Evolutionary conservation across 768 basidiomycete species (phyloP), one percentile per base, ranked within the genome.

Genomic region (Symmetrospora coprosmae): DNA sequence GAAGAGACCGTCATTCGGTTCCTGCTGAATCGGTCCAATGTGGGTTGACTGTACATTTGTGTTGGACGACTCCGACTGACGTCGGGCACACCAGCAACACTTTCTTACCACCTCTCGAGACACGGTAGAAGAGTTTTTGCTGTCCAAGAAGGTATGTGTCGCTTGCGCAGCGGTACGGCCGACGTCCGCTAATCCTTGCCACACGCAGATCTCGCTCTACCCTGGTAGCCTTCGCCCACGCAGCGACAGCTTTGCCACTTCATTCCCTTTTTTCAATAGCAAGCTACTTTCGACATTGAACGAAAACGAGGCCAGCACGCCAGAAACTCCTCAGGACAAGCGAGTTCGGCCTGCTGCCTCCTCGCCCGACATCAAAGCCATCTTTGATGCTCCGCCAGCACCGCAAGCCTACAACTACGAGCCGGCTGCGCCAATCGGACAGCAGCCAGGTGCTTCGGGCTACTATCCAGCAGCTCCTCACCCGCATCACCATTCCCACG

Each of bases 221-320:
- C 69, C 67, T 19, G 65, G 66, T 6, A 49, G 87, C 86, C 71
- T 88, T 84, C 48, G 65, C 1, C 69, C 69, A 73, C 79, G 88
- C 45, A 85, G 84, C 6, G 91, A 96, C 69, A 88, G 89, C 1
- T 91, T 92, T 69, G 84, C 89, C 33, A 89, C 92, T 70, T 87
- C 90, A 1, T 91, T 92, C 78, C 86, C 89, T 25, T 89, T 92
- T 72, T 92, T 94, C 72, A 88, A 94, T 71, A 88, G 87, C 75
- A 94, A 90, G 73, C 81, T 94, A 1, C 77, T 94, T 47, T 83
- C 89, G 16, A 83, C 85, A 67, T 80, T 82, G 49, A 79, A 81
- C 61, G 84, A 85, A 69, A 43, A 59, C 68, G 66, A 34, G 14
- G 17, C 21, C 2, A 23, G 16, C 71, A 75, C 51, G 9, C 41